Base-by-base conservation (phyloP, 768 basidiomycete genomes). In the Trametes coccinea region DNA sequence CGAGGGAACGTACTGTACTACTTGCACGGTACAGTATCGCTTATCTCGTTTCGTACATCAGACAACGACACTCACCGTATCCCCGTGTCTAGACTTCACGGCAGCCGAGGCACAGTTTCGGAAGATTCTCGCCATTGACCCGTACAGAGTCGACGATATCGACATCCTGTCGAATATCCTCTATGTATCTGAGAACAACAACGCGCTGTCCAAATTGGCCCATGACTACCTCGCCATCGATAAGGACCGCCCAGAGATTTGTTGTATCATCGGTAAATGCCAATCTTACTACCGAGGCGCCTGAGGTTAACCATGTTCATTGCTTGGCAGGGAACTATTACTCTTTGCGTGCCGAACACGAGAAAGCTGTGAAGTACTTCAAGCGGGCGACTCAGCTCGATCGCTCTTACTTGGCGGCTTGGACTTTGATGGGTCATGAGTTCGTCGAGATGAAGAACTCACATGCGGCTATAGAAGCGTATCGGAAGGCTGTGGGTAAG, bases 351-450 rank as follows among this genome's bases (percentile, higher is more conserved):
- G 85, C 87, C 11, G 96, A 98, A 69, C 95, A 98, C 74, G 93
- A 93, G 72, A 95, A 96, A 76, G 95, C 97, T 1, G 89, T 98
- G 66, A 90, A 90, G 69, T 98, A 98, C 75, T 98, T 98, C 76
- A 83, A 89, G 64, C 84, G 95, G 61, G 94, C 96, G 7, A 91
- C 95, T n/a, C 89, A 95, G 70, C 84, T 99, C 49, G 95, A 99
- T 73, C 84, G 92, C 57, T 95, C 91, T 2, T 98, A 95, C 75
- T 81, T 98, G 47, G 92, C 95, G 6, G 97, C 97, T 5, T 99
- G 97, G 97, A 98, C 96, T 4, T 77, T 99, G 64, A 95, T 99
- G 93, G 97, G 97, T 1, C 97, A 99, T 70, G 97, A 98, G 75
- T 98, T 92, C 69, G 91, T 99, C 46, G 97, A 99, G 76, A 88